Evolutionary conservation across 495 filamentous ascomycete species (phyloP), one percentile per base, ranked within the genome.

Genomic region (Penicillium longicatenatum): DNA sequence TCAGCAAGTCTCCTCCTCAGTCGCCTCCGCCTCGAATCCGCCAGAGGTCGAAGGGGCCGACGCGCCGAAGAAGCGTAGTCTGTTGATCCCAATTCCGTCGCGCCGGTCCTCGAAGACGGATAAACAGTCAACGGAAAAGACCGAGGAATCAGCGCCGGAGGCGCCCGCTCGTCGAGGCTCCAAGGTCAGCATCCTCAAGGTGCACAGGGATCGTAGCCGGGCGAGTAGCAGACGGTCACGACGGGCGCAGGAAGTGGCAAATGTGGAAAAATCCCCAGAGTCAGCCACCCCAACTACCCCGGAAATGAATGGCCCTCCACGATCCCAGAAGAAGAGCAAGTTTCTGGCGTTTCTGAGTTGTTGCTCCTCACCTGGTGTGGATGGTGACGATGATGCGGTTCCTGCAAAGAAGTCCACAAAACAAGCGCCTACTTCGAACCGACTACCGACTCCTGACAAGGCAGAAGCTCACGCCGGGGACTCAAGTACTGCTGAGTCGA

Each of bases 331-430:
- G 70, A 77, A 72, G 59, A 58, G 63, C 29, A 73, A 84, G 10
- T 74, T 97, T 37, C 74, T 95, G 20, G 79, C 89, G 24, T 85
- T 94, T 54, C 76, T 97, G 48, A 87, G 82, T 50, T 97, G 92
- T 77, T 97, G 92, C 70, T 85, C 86, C 29, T 83, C 86, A 45
- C 83, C 82, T n/a, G 84, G 86, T 54, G 74, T 83, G 3, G 76
- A 86, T 56, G 71, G 75, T 52, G 84, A 85, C 39, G 89, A 89
- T 49, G 89, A 89, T 43, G 67, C 76, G 41, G 70, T 89, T 21
- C 85, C 89, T 46, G 76, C 84, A 33, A 92, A 93, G 75, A 87
- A 86, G 66, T 84, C 82, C 62, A 77, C 69, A 64, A 82, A 77
- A 75, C 78, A 64, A 63, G 77, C 71, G 76, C 78, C 72, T 63